Percentiles rank a stretch among this genome's conserved stretches.
phyloP scores from a whole-genome alignment of 140 eudicot species.

The Senecio squalidus region DNA sequence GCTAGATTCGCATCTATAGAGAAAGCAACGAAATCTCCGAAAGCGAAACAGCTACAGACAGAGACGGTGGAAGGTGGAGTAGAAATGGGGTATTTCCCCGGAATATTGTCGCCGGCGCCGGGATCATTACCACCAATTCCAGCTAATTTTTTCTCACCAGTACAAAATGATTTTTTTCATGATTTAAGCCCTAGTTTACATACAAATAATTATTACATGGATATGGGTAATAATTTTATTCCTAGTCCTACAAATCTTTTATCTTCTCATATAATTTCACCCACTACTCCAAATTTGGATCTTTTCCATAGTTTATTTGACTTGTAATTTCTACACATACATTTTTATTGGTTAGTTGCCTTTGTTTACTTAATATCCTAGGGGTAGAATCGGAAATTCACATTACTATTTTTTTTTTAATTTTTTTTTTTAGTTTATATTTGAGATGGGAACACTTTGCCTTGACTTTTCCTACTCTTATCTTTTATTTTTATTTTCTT shows the following conservation, averaged over 20 bases:
- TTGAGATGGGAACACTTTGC: conserved; percentile 16
- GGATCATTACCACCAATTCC: conserved; percentile 72
- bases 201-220: conserved; percentile 31
- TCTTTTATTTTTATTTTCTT: background rate
- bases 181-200: conserved; percentile 65
- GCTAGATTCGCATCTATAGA: conserved; percentile 73
- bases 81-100: conserved; percentile 53
- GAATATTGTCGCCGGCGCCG: conserved; percentile 91
- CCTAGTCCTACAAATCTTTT: conserved; percentile 72
- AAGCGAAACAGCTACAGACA: conserved; percentile 15
- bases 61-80: conserved; percentile 28
- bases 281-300: conserved; percentile 59
- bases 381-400: conserved; percentile 29
- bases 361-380: conserved; percentile 22
- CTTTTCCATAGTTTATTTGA: conserved; percentile 61
- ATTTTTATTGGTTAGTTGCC: conserved; percentile 29
- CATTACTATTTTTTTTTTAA: background rate
- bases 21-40: conserved; percentile 49
- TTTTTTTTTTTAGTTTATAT: conserved; percentile 3
- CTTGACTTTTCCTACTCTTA: conserved; percentile 15
- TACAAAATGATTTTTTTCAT: conserved; percentile 48
- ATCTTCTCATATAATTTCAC: conserved; percentile 52
- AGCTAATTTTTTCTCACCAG: conserved; percentile 61
- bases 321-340: conserved; percentile 27
- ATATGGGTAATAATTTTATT: conserved; percentile 37